Conservation (phyloP, 495 filamentous ascomycete genomes). For the Neurospora cerealis region DNA sequence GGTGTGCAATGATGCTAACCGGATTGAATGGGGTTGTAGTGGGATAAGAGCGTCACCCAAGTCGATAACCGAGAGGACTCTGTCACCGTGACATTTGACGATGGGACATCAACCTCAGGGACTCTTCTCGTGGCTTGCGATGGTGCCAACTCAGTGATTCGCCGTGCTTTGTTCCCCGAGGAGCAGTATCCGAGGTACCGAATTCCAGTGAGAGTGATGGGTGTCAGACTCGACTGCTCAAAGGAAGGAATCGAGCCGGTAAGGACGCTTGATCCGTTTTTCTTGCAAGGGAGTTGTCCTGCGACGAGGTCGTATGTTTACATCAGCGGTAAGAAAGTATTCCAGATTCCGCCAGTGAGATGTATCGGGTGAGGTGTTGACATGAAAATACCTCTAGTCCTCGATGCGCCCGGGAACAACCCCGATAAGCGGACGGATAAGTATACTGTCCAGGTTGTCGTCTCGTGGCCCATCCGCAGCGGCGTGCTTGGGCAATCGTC, state of each 20-base stretch:
- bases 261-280: constrained; percentile 42
- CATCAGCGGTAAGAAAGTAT: constrained; percentile 18
- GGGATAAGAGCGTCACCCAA: constrained; percentile 14
- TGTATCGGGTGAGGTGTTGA: not conserved
- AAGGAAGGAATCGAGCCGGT: constrained; percentile 20
- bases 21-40: constrained; percentile 7
- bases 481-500: constrained; percentile 14
- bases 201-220: constrained; percentile 22
- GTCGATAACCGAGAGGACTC: constrained; percentile 10
- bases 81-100: constrained; percentile 19
- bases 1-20: not conserved
- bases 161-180: constrained; percentile 16
- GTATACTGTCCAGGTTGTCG: constrained; percentile 37
- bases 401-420: constrained; percentile 22
- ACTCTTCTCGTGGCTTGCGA: constrained; percentile 24
- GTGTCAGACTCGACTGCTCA: constrained; percentile 19
- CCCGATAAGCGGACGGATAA: not conserved
- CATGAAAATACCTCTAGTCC: constrained; percentile 10
- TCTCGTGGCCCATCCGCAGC: constrained; percentile 38
- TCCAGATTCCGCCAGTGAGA: not conserved
- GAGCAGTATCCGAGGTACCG: constrained; percentile 2
- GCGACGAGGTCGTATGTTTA: constrained; percentile 40
- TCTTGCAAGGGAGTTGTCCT: constrained; percentile 52
- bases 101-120: constrained; percentile 17
- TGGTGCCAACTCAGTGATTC: constrained; percentile 18